Conservation (phyloP, 2,329 filamentous ascomycete species). For the Aureobasidium sp. region DNA sequence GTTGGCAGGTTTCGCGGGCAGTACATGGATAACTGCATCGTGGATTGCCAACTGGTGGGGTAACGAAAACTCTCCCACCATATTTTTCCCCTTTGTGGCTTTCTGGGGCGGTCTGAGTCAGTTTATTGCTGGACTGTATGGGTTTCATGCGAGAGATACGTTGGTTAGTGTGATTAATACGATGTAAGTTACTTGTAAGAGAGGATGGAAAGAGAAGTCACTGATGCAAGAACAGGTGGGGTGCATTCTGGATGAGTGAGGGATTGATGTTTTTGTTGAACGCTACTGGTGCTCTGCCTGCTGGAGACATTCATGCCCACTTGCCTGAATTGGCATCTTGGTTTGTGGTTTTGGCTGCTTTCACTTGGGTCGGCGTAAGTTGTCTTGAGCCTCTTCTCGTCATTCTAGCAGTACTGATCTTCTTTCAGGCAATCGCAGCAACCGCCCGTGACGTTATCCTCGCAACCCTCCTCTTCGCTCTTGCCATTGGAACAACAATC, state of each 20-base stretch:
- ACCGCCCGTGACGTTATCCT: conserved; percentile 16
- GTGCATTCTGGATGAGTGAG: conserved; percentile 17
- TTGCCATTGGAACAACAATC: conserved; percentile 17
- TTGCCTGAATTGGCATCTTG: conserved; percentile 19
- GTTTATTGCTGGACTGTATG: conserved; percentile 22
- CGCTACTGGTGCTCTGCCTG: not conserved
- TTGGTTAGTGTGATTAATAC: conserved; percentile 19
- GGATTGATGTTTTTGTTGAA: conserved; percentile 9
- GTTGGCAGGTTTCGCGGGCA: conserved; percentile 23
- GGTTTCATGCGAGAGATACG: conserved; percentile 18
- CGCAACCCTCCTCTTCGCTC: conserved; percentile 14
- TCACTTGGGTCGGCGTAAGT: conserved; percentile 16
- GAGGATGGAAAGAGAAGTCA: not conserved
- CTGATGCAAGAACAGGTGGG: conserved; percentile 14
- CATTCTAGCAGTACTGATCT: not conserved
- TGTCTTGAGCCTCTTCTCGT: not conserved
- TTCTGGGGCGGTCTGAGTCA: conserved; percentile 23
- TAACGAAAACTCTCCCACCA: conserved; percentile 16
- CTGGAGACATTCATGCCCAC: conserved; percentile 15
- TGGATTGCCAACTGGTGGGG: conserved; percentile 19
- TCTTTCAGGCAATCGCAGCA: conserved; percentile 11
- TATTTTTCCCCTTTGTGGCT: conserved; percentile 24
- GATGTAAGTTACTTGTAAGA: not conserved
- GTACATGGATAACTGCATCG: conserved; percentile 21
- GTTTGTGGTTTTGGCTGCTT: conserved; percentile 17